Percentiles rank a stretch among this genome's conserved stretches.
Conservation (phyloP, 495 filamentous ascomycete genomes). For the Neurospora hispaniola region DNA sequence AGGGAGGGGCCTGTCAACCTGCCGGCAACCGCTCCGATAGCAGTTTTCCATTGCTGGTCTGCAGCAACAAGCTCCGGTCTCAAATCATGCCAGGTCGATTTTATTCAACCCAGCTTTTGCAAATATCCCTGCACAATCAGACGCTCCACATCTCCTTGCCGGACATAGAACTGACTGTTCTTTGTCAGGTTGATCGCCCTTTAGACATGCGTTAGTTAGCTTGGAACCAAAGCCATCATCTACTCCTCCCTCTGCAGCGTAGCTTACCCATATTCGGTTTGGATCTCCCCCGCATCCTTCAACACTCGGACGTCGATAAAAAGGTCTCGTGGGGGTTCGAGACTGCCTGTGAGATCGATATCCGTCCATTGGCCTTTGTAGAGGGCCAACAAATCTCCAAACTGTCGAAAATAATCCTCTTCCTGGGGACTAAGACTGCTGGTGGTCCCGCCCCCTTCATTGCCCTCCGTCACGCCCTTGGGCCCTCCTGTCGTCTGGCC, state of each 20-base stretch:
- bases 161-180: slow-evolving; percentile 95
- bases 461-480: slow-evolving; percentile 25
- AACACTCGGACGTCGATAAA: slow-evolving; percentile 97
- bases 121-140: slow-evolving; percentile 95
- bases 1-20: background rate
- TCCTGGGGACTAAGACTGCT: slow-evolving; percentile 94
- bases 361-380: slow-evolving; percentile 99
- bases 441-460: slow-evolving; percentile 22
- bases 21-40: background rate
- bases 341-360: slow-evolving; percentile 86
- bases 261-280: slow-evolving; percentile 95
- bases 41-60: background rate
- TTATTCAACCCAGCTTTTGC: slow-evolving; percentile 69
- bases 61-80: background rate
- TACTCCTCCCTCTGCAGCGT: background rate
- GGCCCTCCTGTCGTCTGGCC: slow-evolving; percentile 27
- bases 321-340: slow-evolving; percentile 89
- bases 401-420: slow-evolving; percentile 89
- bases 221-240: background rate
- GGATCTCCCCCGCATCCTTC: slow-evolving; percentile 96
- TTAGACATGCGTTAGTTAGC: background rate
- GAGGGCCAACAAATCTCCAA: slow-evolving; percentile 81
- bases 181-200: slow-evolving; percentile 95
- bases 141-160: slow-evolving; percentile 91
- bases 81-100: background rate